Evolutionary conservation across 192 early-diverging fungal species (phyloP), one percentile per base, ranked within the genome.

Genomic region (Linnemannia schmuckeri): DNA sequence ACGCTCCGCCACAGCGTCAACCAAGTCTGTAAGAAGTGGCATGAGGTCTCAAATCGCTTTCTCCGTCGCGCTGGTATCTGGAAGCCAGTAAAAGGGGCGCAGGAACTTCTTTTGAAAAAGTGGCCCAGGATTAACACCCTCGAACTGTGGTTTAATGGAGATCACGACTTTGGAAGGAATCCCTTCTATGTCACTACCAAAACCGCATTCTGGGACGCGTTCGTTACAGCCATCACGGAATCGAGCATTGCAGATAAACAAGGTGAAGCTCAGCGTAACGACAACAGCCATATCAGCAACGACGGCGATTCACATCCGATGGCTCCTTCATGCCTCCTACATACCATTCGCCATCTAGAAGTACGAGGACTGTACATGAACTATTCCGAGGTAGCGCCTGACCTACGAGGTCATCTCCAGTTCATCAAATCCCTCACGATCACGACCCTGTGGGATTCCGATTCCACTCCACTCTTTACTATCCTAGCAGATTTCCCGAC

Each of bases 21-120:
- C 49, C 79, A 78, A 7, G 84, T 87, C 1, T 81, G 78, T 61
- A 80, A 77, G 38, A 33, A 70, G 5, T 87, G 84, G 84, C 68
- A 78, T 38, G 22, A 30, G 0, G 84, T 78, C 30, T 74, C 79
- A 52, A 49, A 77, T 41, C 73, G 42, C 1, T 81, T 44, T 27
- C 77, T 87, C 44, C 75, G 49, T 13, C 78, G 79, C 3, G 24
- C 68, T 1, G 84, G 75, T 0, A 46, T 78, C 1, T 87, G 84
- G 84, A 47, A 40, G 37, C 63, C 44, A 54, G 20, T 78, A 20
- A 69, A 70, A 0, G 49, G n/a, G 10, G 30, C 46, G 0, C 77
- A 15, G 4, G 40, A 37, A 6, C 35, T 41, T 4, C 57, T 61
- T n/a, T 8, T 61, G 8, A 15, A 61, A 8, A 24, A 30, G 10